Evolutionary conservation across 352 stramenopile genomes (phyloP).

Genomic region (Blastocystis sp.): DNA sequence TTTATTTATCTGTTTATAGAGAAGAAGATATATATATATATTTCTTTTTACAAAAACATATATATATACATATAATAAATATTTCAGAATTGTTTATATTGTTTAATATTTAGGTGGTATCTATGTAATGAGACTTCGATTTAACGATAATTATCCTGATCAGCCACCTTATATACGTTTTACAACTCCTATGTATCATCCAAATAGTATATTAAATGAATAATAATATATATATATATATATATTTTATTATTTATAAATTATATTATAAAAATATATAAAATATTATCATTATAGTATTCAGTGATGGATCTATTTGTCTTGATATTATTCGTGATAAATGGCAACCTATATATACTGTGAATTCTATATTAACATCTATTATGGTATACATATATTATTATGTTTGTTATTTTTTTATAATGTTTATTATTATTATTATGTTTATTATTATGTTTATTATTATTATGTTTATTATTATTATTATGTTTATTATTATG

Average conservation of each 20-base stretch:
- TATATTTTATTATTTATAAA: too few relatives aligned
- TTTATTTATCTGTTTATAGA: too few relatives aligned
- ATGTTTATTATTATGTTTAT: too few relatives aligned
- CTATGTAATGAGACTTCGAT: slow-evolving; percentile 24
- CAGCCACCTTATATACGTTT: slow-evolving; percentile 24
- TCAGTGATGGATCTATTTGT: slow-evolving; percentile 28
- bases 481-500: too few relatives aligned
- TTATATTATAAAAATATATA: not conserved
- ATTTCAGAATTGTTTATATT: not conserved
- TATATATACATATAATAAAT: too few relatives aligned
- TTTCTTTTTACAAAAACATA: too few relatives aligned
- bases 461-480: too few relatives aligned
- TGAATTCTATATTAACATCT: slow-evolving; percentile 33
- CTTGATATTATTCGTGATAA: slow-evolving; percentile 37
- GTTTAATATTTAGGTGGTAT: slow-evolving; percentile 22
- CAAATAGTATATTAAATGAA: too few relatives aligned
- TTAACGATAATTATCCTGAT: slow-evolving; percentile 29
- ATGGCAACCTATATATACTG: slow-evolving; percentile 31
- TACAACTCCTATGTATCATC: slow-evolving; percentile 25
- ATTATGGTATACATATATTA: not conserved
- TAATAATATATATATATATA: too few relatives aligned
- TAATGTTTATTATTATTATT: not conserved
- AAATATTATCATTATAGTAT: not conserved
- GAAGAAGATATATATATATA: too few relatives aligned
- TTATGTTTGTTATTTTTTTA: not conserved